A percentile compares a stretch with the other conserved stretches of the same genome.
Conservation (phyloP, 176 grass and related monocot species). For the Poa pratensis region DNA sequence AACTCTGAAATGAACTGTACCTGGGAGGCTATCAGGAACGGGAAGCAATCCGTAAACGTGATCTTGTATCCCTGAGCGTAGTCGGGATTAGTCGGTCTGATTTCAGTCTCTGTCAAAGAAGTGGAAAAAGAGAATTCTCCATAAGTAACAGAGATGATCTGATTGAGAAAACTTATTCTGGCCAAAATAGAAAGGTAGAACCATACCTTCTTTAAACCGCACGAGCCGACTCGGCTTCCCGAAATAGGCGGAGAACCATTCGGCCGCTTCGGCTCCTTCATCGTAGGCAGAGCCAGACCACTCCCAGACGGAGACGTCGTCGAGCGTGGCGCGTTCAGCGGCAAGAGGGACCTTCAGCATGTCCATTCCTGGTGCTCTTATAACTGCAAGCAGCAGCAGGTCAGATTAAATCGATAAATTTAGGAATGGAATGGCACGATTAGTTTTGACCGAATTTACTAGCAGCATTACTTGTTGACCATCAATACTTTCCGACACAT, state of each 20-base stretch:
- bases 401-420: constrained; percentile 17
- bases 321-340: constrained; percentile 25
- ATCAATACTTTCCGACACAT: too few species aligned
- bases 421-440: not conserved
- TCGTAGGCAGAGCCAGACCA: constrained; percentile 84
- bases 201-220: constrained; percentile 61
- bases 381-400: constrained; percentile 49
- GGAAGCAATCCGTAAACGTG: constrained; percentile 71
- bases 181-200: not conserved
- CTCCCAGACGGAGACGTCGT: constrained; percentile 84
- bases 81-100: constrained; percentile 58
- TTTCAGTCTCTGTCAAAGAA: constrained; percentile 54
- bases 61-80: constrained; percentile 69
- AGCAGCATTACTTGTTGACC: too few species aligned
- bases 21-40: constrained; percentile 71
- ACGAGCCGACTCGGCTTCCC: constrained; percentile 72
- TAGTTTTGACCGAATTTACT: too few species aligned
- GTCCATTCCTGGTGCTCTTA: constrained; percentile 77
- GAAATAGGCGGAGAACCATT: constrained; percentile 81
- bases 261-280: constrained; percentile 62
- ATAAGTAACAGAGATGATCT: not conserved
- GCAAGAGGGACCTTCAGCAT: constrained; percentile 60
- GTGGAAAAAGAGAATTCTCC: not conserved
- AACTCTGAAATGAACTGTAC: constrained; percentile 32
- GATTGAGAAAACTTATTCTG: not conserved